Conservation (phyloP, 1,139 yeast genomes). For the Lodderomyces pseudojiufengensis region DNA sequence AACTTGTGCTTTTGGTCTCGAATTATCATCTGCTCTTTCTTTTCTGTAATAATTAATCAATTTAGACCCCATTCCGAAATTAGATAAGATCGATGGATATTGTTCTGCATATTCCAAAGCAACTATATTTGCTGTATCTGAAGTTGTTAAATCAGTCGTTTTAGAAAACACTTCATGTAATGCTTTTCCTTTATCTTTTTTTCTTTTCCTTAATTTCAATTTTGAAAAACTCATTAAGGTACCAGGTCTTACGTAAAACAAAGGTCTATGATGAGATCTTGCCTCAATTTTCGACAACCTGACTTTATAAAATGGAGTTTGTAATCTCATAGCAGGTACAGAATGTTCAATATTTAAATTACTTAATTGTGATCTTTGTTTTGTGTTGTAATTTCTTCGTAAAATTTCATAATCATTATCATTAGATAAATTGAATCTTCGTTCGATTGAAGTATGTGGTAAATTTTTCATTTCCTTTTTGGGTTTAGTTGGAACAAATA, state of each 20-base stretch:
- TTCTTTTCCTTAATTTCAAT: constrained; percentile 76
- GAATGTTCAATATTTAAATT: constrained; percentile 90
- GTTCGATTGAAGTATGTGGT: constrained; percentile 42
- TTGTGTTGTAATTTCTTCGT: constrained; percentile 83
- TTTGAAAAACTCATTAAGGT: constrained; percentile 72
- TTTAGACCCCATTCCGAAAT: constrained; percentile 95
- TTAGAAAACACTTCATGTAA: constrained; percentile 67
- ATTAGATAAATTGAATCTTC: constrained; percentile 78
- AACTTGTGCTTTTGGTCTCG: constrained; percentile 81
- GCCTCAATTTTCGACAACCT: constrained; percentile 64
- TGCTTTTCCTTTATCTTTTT: constrained; percentile 84
- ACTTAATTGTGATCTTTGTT: constrained; percentile 90
- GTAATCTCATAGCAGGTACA: constrained; percentile 79
- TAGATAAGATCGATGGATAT: constrained; percentile 75
- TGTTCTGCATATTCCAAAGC: constrained; percentile 91
- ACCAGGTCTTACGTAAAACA: constrained; percentile 74
- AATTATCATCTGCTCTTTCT: constrained; percentile 71
- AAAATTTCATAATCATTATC: constrained; percentile 81
- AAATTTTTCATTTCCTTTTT: constrained; percentile 27
- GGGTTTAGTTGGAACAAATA: constrained; percentile 51
- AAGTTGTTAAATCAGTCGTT: constrained; percentile 73
- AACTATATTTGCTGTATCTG: constrained; percentile 77
- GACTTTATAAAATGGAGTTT: constrained; percentile 89
- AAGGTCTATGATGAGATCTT: constrained; percentile 78
- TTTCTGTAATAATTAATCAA: constrained; percentile 90